These are phyloP conservation scores for Chlamydomonas reinhardtii DNA, from an alignment of 163 green algal species.

Conservation along the genomic window DNA sequence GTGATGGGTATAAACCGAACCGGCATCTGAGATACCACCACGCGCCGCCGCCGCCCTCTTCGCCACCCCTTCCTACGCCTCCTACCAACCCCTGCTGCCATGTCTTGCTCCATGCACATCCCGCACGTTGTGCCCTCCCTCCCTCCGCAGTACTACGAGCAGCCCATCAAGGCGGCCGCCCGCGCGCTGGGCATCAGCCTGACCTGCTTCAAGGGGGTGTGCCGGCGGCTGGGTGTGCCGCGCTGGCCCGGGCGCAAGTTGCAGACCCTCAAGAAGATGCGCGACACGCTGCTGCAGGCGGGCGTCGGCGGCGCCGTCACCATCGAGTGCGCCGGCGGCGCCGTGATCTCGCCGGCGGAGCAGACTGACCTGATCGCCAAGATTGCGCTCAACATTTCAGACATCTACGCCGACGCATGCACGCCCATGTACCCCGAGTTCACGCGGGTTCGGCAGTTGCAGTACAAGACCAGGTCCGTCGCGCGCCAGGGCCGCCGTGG, in stretches of 20 bases:
- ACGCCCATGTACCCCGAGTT: not conserved
- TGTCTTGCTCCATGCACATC: too few relatives aligned
- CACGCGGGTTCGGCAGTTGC: not conserved
- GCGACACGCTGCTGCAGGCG: not conserved
- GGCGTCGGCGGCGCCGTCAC: too few relatives aligned
- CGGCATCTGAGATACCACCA: too few relatives aligned
- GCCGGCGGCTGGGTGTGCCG: constrained; percentile 68
- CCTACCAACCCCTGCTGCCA: too few relatives aligned
- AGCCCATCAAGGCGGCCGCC: constrained; percentile 64
- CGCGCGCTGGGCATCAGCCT: constrained; percentile 68
- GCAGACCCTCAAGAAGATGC: not conserved
- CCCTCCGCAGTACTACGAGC: not conserved
- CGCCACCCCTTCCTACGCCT: too few relatives aligned
- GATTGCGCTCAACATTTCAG: not conserved
- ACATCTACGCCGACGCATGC: not conserved
- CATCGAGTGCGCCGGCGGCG: not conserved
- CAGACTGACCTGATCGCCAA: not conserved
- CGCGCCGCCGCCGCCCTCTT: too few relatives aligned
- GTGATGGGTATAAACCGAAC: too few relatives aligned
- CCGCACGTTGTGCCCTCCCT: too few relatives aligned
- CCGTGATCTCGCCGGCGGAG: too few relatives aligned
- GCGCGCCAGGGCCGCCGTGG: not conserved
- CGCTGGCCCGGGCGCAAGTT: constrained; percentile 68
- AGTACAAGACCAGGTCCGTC: not conserved
- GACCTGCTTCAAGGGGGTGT: constrained; percentile 76